A percentile compares a stretch with the other conserved stretches of the same genome.
These are phyloP conservation scores for Salpingoeca rosetta DNA, from an alignment of 78 protist species.

Conservation along the genomic window DNA sequence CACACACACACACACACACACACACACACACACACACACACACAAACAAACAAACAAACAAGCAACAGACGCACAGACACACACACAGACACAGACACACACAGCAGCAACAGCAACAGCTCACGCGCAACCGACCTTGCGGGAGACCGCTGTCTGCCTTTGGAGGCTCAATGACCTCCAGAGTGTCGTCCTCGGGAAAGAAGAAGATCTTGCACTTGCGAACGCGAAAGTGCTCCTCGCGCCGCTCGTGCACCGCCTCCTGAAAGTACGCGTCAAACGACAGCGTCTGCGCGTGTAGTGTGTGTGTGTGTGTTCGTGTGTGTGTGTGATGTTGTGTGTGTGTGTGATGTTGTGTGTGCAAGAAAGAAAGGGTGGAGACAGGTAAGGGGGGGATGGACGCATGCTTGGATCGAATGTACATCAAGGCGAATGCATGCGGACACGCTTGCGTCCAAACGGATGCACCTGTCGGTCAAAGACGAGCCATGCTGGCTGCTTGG, in stretches of 20 bases:
- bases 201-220: constrained; percentile 11
- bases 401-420: not conserved
- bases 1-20: too few relatives aligned
- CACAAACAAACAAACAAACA: too few relatives aligned
- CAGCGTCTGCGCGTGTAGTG: constrained; percentile 1
- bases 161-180: constrained; percentile 31
- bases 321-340: too few relatives aligned
- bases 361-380: not conserved
- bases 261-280: constrained; percentile 37
- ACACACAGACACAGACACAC: too few relatives aligned
- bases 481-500: not conserved
- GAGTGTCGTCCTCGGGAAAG: constrained; percentile 35
- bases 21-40: too few relatives aligned
- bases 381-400: not conserved
- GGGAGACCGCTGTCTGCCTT: constrained; percentile 40
- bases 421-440: not conserved
- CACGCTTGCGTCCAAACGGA: not conserved
- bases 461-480: not conserved
- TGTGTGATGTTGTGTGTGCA: not conserved
- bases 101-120: too few relatives aligned
- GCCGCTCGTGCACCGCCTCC: constrained; percentile 31
- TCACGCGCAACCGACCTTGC: too few relatives aligned
- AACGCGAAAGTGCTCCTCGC: constrained; percentile 19
- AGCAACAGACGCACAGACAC: too few relatives aligned
- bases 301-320: too few relatives aligned